phyloP scores from a whole-genome alignment of 2,329 filamentous ascomycete species.

The Stachybotrys elegans region DNA sequence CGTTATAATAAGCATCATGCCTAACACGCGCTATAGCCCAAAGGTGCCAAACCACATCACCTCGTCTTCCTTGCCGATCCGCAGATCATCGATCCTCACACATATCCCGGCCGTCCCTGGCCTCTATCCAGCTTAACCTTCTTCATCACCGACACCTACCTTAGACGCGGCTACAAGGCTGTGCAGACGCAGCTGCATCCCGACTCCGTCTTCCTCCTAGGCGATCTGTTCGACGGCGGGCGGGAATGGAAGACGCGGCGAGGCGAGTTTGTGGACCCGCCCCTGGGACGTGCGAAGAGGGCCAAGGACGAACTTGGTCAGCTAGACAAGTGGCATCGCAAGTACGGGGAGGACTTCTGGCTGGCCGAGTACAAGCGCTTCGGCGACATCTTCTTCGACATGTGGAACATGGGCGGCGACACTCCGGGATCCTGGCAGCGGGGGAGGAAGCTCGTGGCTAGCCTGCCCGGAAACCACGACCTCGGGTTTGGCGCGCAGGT shows the following conservation, averaged over 20 bases:
- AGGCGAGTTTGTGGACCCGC: constrained; percentile 54
- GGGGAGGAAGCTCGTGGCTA: constrained; percentile 74
- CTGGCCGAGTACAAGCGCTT: constrained; percentile 81
- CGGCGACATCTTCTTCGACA: constrained; percentile 73
- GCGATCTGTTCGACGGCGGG: constrained; percentile 92
- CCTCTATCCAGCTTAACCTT: constrained; percentile 49
- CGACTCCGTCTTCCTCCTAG: constrained; percentile 84
- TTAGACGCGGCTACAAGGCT: constrained; percentile 74
- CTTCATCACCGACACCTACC: constrained; percentile 78
- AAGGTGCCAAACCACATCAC: constrained; percentile 73
- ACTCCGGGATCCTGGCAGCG: constrained; percentile 53
- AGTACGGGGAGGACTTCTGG: constrained; percentile 82
- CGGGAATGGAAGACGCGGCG: constrained; percentile 82
- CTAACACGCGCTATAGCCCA: constrained; percentile 51
- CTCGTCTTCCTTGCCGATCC: constrained; percentile 84
- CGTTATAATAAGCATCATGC: too few species aligned
- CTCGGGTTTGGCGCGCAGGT: constrained; percentile 85
- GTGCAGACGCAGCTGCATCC: constrained; percentile 74
- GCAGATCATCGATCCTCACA: constrained; percentile 88
- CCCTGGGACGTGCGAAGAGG: constrained; percentile 45
- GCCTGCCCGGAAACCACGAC: constrained; percentile 91
- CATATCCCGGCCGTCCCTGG: constrained; percentile 78
- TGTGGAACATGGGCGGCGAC: constrained; percentile 56
- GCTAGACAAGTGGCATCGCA: constrained; percentile 63
- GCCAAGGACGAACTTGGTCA: constrained; percentile 47